Percentiles rank a stretch among this genome's conserved stretches.
Evolutionary conservation across 129 eudicot species (phyloP).

Genomic region (Oenanthe sinensis): DNA sequence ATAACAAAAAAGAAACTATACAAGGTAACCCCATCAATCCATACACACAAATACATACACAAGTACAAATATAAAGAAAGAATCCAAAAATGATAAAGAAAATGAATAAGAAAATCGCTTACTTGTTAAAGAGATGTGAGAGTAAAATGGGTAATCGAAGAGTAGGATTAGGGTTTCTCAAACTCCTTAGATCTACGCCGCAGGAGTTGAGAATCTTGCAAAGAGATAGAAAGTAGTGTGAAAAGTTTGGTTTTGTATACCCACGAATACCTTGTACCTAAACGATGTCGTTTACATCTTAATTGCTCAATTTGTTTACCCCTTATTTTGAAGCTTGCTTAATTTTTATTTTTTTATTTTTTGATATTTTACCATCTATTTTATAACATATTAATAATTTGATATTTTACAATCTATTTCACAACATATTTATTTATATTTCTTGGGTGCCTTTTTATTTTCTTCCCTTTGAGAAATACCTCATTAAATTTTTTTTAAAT

Average conservation of each 20-base stretch:
- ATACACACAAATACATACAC: not conserved
- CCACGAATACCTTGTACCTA: not conserved
- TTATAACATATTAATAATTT: too few relatives aligned
- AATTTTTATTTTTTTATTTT: too few relatives aligned
- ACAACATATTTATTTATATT: too few relatives aligned
- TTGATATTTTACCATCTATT: too few relatives aligned
- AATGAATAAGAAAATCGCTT: not conserved
- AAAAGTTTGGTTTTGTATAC: not conserved
- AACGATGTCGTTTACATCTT: not conserved
- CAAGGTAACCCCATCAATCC: not conserved
- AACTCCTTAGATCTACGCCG: slow-evolving; percentile 14
- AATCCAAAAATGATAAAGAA: not conserved
- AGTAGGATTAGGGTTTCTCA: not conserved
- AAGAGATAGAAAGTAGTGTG: not conserved
- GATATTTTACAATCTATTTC: too few relatives aligned
- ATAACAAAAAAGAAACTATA: not conserved
- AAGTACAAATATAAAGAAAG: not conserved
- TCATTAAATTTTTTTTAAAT: too few relatives aligned
- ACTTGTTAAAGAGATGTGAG: not conserved
- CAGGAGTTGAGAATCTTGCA: slow-evolving; percentile 7
- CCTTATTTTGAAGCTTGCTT: too few relatives aligned
- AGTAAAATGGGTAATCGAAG: not conserved
- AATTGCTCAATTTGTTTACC: not conserved
- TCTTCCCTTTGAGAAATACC: too few relatives aligned
- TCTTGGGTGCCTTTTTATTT: too few relatives aligned